Base-by-base conservation (phyloP, 768 basidiomycete genomes). In the Macrolepiota fuliginosa region DNA sequence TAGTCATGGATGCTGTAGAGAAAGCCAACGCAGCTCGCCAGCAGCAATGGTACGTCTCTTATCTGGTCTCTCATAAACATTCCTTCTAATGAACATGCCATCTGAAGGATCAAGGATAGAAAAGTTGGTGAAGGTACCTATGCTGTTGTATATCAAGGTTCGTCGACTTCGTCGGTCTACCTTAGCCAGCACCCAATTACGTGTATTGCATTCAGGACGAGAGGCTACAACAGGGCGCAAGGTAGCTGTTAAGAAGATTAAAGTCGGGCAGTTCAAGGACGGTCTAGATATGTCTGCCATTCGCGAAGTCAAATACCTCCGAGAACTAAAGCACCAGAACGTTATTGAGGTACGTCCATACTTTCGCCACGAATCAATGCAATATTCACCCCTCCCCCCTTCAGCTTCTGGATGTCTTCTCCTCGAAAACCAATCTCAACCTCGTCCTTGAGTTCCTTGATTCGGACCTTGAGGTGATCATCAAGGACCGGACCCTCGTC, bases 231-330 rank as follows among this genome's bases (percentile, higher is more conserved):
- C 91, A 2, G 87, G 87, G 32, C 79, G 87, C n/a, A 91, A 89
- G 74, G 88, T 98, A 0, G 97, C 97, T 60, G 96, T 99, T 67
- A 99, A 99, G 79, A 98, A 98, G 76, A 96, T 97, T 66, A 96
- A 96, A 69, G 90, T 96, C 13, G 94, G 95, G 4, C 91, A 92
- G 67, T 95, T 96, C 81, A 96, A 96, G 72, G 97, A 98, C 75
- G 97, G 97, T 12, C 82, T 99, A 36, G 96, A 98, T 76, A 98
- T 99, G 95, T 96, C 94, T 63, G 97, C 97, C 61, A 89, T 99
- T 60, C 89, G 97, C 13, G 97, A 99, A 76, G 96, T 99, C 69
- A 98, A 97, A 74, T 98, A 95, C 72, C 79, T 99, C 61, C 88
- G 95, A 39, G 97, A 99, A 73, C 75, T 99, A 45, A 88, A 86